These are phyloP conservation scores for Jackrogersella minutella DNA, from an alignment of 495 filamentous ascomycete species.

Conservation along the genomic window DNA sequence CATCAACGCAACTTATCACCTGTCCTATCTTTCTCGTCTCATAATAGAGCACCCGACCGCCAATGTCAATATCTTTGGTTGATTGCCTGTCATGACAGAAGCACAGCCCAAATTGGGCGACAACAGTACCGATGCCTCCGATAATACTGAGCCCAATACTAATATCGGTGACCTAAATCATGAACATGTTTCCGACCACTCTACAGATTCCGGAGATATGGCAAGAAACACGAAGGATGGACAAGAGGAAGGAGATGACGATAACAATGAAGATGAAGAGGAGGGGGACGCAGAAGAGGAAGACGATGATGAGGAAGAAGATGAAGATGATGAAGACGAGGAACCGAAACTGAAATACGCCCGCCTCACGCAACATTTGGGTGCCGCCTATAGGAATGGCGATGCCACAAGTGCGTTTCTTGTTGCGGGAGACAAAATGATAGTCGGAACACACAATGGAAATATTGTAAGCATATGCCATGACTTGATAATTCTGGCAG, in stretches of 20 bases:
- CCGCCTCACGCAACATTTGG: constrained; percentile 79
- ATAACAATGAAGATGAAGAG: constrained; percentile 51
- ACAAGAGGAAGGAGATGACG: constrained; percentile 32
- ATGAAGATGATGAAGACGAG: constrained; percentile 91
- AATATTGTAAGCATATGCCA: constrained; percentile 79
- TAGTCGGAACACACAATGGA: constrained; percentile 95
- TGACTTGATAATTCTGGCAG: not conserved
- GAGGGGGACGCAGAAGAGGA: constrained; percentile 48
- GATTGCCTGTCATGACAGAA: constrained; percentile 53
- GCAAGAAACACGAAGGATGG: constrained; percentile 10
- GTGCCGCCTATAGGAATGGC: constrained; percentile 86
- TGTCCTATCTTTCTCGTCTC: not conserved
- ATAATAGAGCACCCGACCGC: constrained; percentile 5
- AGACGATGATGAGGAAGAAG: constrained; percentile 67
- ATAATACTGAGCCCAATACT: constrained; percentile 21
- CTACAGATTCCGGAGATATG: not conserved
- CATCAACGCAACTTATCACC: not conserved
- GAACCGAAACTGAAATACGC: constrained; percentile 95
- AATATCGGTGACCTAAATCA: constrained; percentile 11
- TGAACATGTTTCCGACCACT: constrained; percentile 1
- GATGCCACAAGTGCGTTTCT: constrained; percentile 92
- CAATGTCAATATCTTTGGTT: constrained; percentile 21
- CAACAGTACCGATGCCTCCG: constrained; percentile 22
- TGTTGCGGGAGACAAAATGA: constrained; percentile 95
- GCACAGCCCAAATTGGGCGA: constrained; percentile 52